Conservation (phyloP, 176 grass and related monocot genomes). For the Hsuehochloa calcarea region DNA sequence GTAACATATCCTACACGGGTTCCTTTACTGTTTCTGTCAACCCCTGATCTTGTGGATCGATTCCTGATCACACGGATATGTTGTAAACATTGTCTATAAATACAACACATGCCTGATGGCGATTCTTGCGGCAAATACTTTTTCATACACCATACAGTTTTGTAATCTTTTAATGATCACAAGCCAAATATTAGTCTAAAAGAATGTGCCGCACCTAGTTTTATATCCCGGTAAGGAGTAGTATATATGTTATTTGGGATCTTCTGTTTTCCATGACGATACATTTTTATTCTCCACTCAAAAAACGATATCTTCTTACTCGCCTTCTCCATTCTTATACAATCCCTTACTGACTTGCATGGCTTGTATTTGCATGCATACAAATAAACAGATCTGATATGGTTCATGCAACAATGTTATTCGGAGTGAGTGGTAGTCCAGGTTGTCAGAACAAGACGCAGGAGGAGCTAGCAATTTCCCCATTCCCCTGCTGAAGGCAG, state of each 20-base stretch:
- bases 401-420: conserved; percentile 7
- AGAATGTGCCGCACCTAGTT: not conserved
- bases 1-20: too few relatives aligned
- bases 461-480: conserved; percentile 22
- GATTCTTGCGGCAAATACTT: too few relatives aligned
- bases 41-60: too few relatives aligned
- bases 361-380: not conserved
- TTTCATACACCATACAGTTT: not conserved
- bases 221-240: not conserved
- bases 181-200: not conserved
- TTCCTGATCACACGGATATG: too few relatives aligned
- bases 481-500: conserved; percentile 21
- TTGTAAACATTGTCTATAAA: too few relatives aligned
- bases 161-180: not conserved
- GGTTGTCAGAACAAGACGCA: conserved; percentile 37
- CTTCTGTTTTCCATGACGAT: not conserved
- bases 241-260: not conserved
- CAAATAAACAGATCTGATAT: not conserved
- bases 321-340: not conserved
- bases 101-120: too few relatives aligned
- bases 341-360: not conserved
- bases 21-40: too few relatives aligned
- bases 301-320: not conserved
- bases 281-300: not conserved
- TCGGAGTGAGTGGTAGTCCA: not conserved